A percentile compares a stretch with the other conserved stretches of the same genome.
phyloP scores from a whole-genome alignment of 257 asterid genomes.

The Ilex asprella region DNA sequence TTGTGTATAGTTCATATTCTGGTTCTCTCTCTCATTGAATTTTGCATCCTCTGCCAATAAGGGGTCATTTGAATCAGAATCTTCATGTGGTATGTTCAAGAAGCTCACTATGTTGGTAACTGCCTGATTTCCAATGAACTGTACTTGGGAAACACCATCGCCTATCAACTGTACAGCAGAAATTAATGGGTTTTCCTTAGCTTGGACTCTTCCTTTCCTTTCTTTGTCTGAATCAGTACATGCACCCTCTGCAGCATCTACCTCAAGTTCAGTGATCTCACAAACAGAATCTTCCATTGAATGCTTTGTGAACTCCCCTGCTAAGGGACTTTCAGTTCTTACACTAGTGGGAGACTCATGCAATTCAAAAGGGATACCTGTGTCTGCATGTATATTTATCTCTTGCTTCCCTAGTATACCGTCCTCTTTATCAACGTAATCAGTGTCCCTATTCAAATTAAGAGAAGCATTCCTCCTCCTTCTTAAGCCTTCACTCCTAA shows the following conservation, averaged over 20 bases:
- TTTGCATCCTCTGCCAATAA: constrained; percentile 35
- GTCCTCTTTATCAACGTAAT: constrained; percentile 40
- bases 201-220: constrained; percentile 47
- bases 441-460: constrained; percentile 31
- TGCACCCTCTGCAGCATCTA: constrained; percentile 36
- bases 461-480: constrained; percentile 53
- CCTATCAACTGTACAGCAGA: constrained; percentile 92
- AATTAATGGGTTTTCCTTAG: constrained; percentile 66
- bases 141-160: constrained; percentile 95
- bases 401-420: constrained; percentile 22
- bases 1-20: constrained; percentile 20
- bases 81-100: constrained; percentile 70
- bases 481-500: constrained; percentile 59
- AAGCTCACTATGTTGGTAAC: constrained; percentile 84
- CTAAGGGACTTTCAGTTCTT: constrained; percentile 46
- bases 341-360: constrained; percentile 58
- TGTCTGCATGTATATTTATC: constrained; percentile 31
- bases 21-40: constrained; percentile 26
- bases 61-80: constrained; percentile 64
- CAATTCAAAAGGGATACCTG: constrained; percentile 32
- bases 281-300: constrained; percentile 38
- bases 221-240: constrained; percentile 33
- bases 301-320: constrained; percentile 40
- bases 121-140: constrained; percentile 93
- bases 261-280: constrained; percentile 76